These are phyloP conservation scores for Lichtheimia corymbifera DNA, from an alignment of 371 early-diverging fungal species.

Conservation along the genomic window DNA sequence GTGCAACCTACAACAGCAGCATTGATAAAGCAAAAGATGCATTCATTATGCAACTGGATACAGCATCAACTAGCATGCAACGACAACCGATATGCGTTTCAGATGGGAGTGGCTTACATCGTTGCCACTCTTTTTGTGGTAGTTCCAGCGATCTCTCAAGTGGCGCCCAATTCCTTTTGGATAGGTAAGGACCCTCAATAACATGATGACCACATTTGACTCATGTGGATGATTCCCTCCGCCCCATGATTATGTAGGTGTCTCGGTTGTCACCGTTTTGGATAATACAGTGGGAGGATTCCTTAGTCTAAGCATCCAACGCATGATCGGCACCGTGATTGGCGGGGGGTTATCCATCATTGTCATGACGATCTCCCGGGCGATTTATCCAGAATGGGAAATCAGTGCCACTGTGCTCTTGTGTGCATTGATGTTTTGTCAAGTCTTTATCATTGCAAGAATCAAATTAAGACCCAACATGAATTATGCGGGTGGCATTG, in stretches of 20 bases:
- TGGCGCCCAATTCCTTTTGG: conserved; percentile 21
- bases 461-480: conserved; percentile 31
- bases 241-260: conserved; percentile 16
- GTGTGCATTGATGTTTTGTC: conserved; percentile 29
- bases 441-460: conserved; percentile 38
- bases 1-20: too few relatives aligned
- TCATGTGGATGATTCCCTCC: not conserved
- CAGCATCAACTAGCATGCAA: conserved; percentile 8
- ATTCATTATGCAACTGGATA: not conserved
- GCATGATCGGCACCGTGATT: conserved; percentile 35
- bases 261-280: conserved; percentile 36
- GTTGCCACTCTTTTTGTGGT: conserved; percentile 18
- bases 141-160: conserved; percentile 9
- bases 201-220: not conserved
- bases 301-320: conserved; percentile 30
- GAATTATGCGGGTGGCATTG: conserved; percentile 40
- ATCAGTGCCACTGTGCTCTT: conserved; percentile 28
- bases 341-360: conserved; percentile 34
- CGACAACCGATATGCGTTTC: conserved; percentile 21
- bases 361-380: conserved; percentile 31
- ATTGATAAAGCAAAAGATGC: not conserved
- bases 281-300: conserved; percentile 43
- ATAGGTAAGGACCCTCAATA: conserved; percentile 9
- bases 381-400: conserved; percentile 32
- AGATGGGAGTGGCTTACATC: conserved; percentile 16